Percentiles rank a stretch among this genome's conserved stretches.
Conservation (phyloP, 176 grass and related monocot species). For the Hordeum marinum region DNA sequence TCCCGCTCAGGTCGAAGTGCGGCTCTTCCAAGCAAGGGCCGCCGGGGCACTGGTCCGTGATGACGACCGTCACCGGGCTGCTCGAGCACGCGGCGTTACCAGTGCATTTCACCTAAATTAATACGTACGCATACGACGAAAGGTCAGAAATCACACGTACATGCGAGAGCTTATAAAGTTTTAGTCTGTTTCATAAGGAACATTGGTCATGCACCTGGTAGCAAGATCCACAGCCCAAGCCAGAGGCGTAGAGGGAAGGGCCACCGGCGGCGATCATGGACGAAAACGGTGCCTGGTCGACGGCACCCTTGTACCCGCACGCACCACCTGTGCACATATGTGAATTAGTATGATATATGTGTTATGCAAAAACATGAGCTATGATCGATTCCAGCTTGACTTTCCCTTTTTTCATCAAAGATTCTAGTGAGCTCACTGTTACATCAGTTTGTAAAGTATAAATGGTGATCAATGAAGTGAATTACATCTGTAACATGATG, state of each 20-base stretch:
- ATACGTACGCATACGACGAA: background rate
- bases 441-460: background rate
- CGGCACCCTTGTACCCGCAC: constrained; percentile 56
- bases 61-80: constrained; percentile 42
- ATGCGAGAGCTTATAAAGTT: background rate
- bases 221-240: constrained; percentile 61
- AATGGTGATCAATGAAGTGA: background rate
- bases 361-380: background rate
- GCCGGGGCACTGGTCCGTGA: constrained; percentile 55
- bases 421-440: background rate
- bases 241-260: constrained; percentile 44
- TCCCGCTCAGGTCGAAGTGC: constrained; percentile 77
- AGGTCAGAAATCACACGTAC: background rate
- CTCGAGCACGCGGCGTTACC: constrained; percentile 48
- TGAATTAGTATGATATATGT: background rate
- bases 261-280: constrained; percentile 62
- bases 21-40: constrained; percentile 38
- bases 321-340: constrained; percentile 39
- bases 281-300: constrained; percentile 44
- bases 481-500: background rate
- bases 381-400: background rate
- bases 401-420: no score
- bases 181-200: no score
- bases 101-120: constrained; percentile 44
- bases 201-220: constrained; percentile 32